These are phyloP conservation scores for Wallacemonas sp. DNA, from an alignment of 208 protist species.

Conservation along the genomic window DNA sequence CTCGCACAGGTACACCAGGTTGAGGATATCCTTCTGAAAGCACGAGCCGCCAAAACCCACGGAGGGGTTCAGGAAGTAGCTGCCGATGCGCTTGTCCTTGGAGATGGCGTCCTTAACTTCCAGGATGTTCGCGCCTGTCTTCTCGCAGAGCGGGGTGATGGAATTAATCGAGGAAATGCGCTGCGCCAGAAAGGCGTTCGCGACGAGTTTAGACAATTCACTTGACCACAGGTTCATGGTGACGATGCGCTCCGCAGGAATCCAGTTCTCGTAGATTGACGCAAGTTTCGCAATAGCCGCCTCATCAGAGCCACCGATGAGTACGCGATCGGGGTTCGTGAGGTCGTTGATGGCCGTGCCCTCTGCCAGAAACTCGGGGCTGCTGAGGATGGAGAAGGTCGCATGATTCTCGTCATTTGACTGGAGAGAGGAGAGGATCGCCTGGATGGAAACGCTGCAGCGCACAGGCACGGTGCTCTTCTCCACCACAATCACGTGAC, in stretches of 20 bases:
- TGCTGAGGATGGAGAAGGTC: conserved; percentile 94
- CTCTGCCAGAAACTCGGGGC: conserved; percentile 98
- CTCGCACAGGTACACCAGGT: conserved; percentile 96
- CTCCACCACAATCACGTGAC: conserved; percentile 90
- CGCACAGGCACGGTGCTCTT: conserved; percentile 93
- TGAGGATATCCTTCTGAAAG: conserved; percentile 98
- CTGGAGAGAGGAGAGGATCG: conserved; percentile 31
- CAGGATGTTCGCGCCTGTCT: conserved; percentile 82
- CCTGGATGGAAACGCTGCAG: conserved; percentile 35
- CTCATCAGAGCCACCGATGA: conserved; percentile 92
- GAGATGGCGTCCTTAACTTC: conserved; percentile 82
- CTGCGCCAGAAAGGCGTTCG: conserved; percentile 98
- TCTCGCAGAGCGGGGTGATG: conserved; percentile 93
- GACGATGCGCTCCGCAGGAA: conserved; percentile 89
- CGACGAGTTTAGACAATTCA: conserved; percentile 97
- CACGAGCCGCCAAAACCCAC: conserved; percentile 95
- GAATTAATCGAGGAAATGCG: conserved; percentile 97
- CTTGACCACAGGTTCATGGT: conserved; percentile 96
- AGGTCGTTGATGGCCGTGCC: conserved; percentile 90
- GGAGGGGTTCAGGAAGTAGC: conserved; percentile 92
- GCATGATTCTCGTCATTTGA: conserved; percentile 10
- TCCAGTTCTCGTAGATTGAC: conserved; percentile 90
- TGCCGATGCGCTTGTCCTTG: conserved; percentile 92
- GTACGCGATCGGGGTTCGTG: conserved; percentile 93
- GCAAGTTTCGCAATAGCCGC: conserved; percentile 57